These are phyloP conservation scores for Pseudozyma sp. DNA, from an alignment of 1,284 basidiomycete species.

Conservation along the genomic window DNA sequence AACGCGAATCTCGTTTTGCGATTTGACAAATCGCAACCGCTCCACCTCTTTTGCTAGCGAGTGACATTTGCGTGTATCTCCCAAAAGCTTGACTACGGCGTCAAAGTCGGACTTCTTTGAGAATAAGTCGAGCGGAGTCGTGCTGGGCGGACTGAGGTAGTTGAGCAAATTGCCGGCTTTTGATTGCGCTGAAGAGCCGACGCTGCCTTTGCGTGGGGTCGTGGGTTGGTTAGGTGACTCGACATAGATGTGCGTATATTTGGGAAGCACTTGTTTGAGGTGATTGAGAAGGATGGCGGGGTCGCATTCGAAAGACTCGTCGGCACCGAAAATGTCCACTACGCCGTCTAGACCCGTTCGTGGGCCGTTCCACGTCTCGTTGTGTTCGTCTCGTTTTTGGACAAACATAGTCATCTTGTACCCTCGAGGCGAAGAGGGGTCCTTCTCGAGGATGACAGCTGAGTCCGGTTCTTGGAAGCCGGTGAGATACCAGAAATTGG, in stretches of 20 bases:
- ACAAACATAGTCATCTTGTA: slow-evolving; percentile 90
- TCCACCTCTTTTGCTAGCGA: slow-evolving; percentile 61
- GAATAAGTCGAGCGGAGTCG: slow-evolving; percentile 61
- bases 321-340: slow-evolving; percentile 64
- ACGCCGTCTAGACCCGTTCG: slow-evolving; percentile 69
- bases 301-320: slow-evolving; percentile 60
- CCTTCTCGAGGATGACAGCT: slow-evolving; percentile 75
- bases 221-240: slow-evolving; percentile 58
- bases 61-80: slow-evolving; percentile 60
- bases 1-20: slow-evolving; percentile 60
- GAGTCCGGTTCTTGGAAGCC: slow-evolving; percentile 95
- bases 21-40: slow-evolving; percentile 58
- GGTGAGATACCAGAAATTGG: slow-evolving; percentile 66
- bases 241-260: slow-evolving; percentile 61
- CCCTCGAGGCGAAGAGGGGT: slow-evolving; percentile 74
- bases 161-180: slow-evolving; percentile 57
- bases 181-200: not conserved
- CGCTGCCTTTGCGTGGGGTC: slow-evolving; percentile 47
- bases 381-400: slow-evolving; percentile 78
- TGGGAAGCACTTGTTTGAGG: slow-evolving; percentile 55
- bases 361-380: slow-evolving; percentile 94
- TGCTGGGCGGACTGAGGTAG: slow-evolving; percentile 62
- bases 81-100: slow-evolving; percentile 57
- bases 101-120: slow-evolving; percentile 66
- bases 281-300: slow-evolving; percentile 49